phyloP scores from a whole-genome alignment of 1,139 yeast genomes.

The Schizosaccharomyces versatilis region DNA sequence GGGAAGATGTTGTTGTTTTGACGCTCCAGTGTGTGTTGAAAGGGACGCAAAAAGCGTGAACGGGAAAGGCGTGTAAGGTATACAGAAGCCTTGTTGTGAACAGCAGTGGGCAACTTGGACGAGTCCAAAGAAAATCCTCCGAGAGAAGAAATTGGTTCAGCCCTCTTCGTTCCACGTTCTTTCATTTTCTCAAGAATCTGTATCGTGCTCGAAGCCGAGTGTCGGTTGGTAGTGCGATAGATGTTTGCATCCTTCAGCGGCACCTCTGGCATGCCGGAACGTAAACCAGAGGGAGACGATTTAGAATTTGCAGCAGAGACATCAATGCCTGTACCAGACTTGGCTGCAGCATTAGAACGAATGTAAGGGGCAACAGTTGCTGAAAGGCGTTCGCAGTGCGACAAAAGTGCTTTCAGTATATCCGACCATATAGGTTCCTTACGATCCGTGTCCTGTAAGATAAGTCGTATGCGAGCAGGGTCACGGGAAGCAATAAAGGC shows the following conservation, averaged over 20 bases:
- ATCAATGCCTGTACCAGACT: background rate
- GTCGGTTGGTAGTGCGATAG: background rate
- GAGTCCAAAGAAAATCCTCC: too few relatives aligned
- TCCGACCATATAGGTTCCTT: conserved; percentile 14
- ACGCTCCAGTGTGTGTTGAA: background rate
- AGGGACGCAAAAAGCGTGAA: background rate
- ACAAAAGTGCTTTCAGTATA: conserved; percentile 8
- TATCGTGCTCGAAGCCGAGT: background rate
- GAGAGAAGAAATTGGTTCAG: too few relatives aligned
- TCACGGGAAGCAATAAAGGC: conserved; percentile 17
- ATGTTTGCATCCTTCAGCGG: background rate
- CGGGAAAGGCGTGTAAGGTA: background rate
- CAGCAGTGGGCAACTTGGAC: background rate
- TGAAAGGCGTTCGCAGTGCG: background rate
- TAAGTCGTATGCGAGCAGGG: conserved; percentile 18
- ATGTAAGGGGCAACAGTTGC: background rate
- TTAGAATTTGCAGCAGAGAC: background rate
- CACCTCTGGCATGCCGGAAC: background rate
- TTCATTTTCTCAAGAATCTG: background rate
- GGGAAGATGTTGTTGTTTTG: background rate
- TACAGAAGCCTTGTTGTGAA: background rate
- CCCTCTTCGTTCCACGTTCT: background rate
- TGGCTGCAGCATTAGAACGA: background rate
- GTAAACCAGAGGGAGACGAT: background rate
- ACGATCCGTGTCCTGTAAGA: conserved; percentile 20